Evolutionary conservation across 352 stramenopile species (phyloP).

Genomic region (Globisporangium polare): DNA sequence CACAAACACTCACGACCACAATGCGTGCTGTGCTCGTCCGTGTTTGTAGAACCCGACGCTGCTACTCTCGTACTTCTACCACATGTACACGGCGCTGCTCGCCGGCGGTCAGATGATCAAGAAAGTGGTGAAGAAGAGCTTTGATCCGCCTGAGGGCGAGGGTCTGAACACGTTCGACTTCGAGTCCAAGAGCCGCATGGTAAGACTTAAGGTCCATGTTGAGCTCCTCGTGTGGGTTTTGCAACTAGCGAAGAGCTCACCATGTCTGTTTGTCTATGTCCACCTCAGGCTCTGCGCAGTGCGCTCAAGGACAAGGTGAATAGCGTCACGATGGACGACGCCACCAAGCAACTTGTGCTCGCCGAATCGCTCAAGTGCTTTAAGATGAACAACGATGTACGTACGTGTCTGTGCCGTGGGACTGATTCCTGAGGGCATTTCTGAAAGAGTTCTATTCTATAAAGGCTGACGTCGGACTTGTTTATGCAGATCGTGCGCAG

Average conservation of each 20-base stretch:
- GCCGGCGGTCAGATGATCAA: conserved; percentile 58
- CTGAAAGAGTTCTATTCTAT: no score
- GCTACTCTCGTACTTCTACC: conserved; percentile 60
- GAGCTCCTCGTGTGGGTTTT: neutral
- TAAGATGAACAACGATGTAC: conserved; percentile 70
- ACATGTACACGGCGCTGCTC: conserved; percentile 75
- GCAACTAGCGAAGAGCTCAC: no score
- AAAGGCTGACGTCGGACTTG: no score
- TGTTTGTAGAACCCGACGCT: conserved; percentile 45
- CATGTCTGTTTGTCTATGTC: neutral
- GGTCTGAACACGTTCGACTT: conserved; percentile 57
- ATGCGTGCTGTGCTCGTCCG: neutral
- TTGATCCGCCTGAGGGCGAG: conserved; percentile 32
- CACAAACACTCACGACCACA: neutral
- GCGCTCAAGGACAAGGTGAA: conserved; percentile 66
- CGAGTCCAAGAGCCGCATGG: conserved; percentile 45
- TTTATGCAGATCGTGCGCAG: conserved; percentile 63
- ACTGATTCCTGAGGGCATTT: no score
- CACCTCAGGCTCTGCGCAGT: conserved; percentile 42
- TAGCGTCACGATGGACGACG: conserved; percentile 30
- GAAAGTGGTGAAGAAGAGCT: conserved; percentile 64
- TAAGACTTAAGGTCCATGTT: conserved; percentile 9
- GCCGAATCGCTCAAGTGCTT: conserved; percentile 52
- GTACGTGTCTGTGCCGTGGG: conserved; percentile 20
- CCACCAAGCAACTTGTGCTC: conserved; percentile 45